Evolutionary conservation across 2,329 filamentous ascomycete genomes (phyloP).

Genomic region (Xylaria sp.): DNA sequence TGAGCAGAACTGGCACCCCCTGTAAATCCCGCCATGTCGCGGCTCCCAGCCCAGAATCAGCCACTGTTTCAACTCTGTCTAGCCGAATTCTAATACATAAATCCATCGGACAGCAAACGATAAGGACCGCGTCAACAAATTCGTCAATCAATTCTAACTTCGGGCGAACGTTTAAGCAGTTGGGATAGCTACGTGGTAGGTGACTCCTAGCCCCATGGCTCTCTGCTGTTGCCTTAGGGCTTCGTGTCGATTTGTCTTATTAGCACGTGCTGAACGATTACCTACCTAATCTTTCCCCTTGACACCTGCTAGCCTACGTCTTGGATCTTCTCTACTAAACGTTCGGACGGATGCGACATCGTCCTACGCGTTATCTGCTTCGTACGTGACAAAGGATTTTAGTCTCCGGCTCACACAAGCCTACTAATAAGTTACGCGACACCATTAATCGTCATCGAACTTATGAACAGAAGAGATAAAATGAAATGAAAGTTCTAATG

Average conservation of each 20-base stretch:
- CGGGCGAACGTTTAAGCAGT: not conserved
- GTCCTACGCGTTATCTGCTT: not conserved
- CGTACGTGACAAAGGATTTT: not conserved
- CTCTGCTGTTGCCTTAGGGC: not conserved
- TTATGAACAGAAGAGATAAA: not conserved
- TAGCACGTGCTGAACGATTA: too few relatives aligned
- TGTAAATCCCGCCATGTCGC: slow-evolving; percentile 21
- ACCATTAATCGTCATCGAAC: not conserved
- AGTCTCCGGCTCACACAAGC: not conserved
- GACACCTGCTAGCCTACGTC: not conserved
- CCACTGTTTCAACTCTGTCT: not conserved
- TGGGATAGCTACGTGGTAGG: not conserved
- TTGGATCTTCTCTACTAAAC: not conserved
- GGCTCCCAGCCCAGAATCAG: slow-evolving; percentile 14
- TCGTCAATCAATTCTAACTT: not conserved
- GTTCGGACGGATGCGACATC: not conserved
- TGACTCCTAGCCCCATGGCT: not conserved
- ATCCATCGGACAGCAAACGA: not conserved
- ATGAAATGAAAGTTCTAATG: too few relatives aligned
- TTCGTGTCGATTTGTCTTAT: too few relatives aligned
- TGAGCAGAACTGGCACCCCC: slow-evolving; percentile 22
- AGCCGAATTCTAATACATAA: not conserved
- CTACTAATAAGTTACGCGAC: not conserved
- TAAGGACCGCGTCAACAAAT: not conserved
- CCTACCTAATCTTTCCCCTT: too few relatives aligned